A percentile compares a stretch with the other conserved stretches of the same genome.
These are phyloP conservation scores for Acacia concinna DNA, from an alignment of 331 rosid species.

Conservation along the genomic window DNA sequence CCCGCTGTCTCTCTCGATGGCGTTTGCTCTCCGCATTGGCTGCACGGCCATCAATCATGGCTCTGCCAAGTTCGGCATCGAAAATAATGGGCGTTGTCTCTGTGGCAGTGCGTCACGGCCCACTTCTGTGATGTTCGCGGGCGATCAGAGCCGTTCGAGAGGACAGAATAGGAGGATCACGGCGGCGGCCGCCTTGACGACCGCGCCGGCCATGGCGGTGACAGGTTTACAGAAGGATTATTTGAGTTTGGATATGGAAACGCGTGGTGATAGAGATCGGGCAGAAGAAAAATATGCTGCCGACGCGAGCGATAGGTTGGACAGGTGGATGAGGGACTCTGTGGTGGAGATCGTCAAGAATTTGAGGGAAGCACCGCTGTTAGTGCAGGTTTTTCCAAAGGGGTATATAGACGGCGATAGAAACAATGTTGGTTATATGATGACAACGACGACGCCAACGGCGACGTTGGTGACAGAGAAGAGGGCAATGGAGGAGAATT, in stretches of 20 bases:
- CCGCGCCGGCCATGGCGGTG: background rate
- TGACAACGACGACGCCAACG: background rate
- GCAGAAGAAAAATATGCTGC: background rate
- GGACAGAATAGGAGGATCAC: conserved; percentile 21
- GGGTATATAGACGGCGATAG: background rate
- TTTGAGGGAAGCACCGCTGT: conserved; percentile 64
- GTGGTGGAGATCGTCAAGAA: conserved; percentile 83
- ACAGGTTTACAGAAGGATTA: background rate
- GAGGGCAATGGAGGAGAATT: conserved; percentile 53
- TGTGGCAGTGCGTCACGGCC: background rate
- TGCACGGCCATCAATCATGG: conserved; percentile 33
- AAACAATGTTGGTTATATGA: background rate
- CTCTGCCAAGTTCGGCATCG: background rate
- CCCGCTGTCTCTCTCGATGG: conserved; percentile 36
- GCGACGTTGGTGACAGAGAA: conserved; percentile 48
- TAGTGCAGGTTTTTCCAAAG: conserved; percentile 53
- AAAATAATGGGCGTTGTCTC: conserved; percentile 18
- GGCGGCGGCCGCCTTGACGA: background rate
- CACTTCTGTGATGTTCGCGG: conserved; percentile 11
- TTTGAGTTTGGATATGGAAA: conserved; percentile 27
- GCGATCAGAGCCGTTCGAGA: conserved; percentile 4
- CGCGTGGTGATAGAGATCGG: background rate
- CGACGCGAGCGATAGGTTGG: conserved; percentile 52
- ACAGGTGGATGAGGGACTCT: conserved; percentile 76
- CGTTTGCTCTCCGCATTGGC: conserved; percentile 44